Conservation (phyloP, 2,329 filamentous ascomycete genomes). For the Colletotrichum orchidophilum region DNA sequence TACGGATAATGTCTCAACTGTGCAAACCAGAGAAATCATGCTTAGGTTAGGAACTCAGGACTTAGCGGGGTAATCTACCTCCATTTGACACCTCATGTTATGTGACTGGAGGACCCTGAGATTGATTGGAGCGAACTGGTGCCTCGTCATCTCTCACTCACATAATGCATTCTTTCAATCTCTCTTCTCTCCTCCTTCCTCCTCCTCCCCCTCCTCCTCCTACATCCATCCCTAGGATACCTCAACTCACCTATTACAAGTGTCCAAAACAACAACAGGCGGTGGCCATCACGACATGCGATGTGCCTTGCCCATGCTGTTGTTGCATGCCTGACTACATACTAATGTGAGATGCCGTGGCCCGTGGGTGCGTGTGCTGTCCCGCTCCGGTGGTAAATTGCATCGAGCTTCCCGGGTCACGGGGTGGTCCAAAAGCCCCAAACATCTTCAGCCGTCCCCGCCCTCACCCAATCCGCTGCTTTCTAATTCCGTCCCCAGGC, state of each 20-base stretch:
- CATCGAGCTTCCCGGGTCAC: conserved; percentile 1
- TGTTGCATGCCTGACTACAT: background rate
- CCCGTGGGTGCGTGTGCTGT: no score
- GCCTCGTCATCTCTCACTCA: background rate
- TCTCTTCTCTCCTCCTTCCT: background rate
- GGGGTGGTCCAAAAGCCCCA: background rate
- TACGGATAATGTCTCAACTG: conserved; percentile 8
- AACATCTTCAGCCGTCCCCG: background rate
- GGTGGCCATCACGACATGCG: background rate
- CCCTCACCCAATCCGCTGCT: conserved; percentile 9
- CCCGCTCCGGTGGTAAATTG: conserved; percentile 2
- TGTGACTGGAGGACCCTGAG: conserved; percentile 22
- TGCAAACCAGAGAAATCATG: background rate
- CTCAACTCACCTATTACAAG: background rate
- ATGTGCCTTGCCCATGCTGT: background rate
- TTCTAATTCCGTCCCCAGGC: conserved; percentile 5
- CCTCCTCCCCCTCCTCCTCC: background rate
- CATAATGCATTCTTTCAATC: no score
- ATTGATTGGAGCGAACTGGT: conserved; percentile 16
- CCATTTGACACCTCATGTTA: background rate
- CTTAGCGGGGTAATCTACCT: background rate
- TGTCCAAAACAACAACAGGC: conserved; percentile 3
- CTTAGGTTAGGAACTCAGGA: no score
- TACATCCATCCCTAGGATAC: background rate
- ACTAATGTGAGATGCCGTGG: no score